Percentiles rank a stretch among this genome's conserved stretches.
Evolutionary conservation across 2,329 filamentous ascomycete species (phyloP).

Genomic region (Sarocladiaceae sp.): DNA sequence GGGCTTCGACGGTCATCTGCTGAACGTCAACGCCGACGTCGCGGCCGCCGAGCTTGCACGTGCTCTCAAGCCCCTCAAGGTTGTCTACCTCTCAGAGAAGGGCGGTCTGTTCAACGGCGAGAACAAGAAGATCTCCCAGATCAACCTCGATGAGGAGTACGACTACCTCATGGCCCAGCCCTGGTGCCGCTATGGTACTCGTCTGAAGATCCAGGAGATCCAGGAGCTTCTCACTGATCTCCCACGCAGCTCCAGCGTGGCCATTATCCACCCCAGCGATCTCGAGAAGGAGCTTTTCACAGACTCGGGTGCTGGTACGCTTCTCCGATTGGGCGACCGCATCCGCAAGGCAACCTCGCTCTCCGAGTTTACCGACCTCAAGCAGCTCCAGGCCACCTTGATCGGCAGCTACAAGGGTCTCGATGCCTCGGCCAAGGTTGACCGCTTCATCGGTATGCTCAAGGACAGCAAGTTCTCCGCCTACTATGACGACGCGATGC

Average conservation of each 20-base stretch:
- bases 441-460: slow-evolving; percentile 77
- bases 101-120: slow-evolving; percentile 92
- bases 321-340: slow-evolving; percentile 89
- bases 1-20: slow-evolving; percentile 79
- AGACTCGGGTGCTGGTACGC: slow-evolving; percentile 86
- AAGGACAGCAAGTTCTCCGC: slow-evolving; percentile 76
- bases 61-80: slow-evolving; percentile 86
- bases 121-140: slow-evolving; percentile 89
- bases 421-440: slow-evolving; percentile 76
- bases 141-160: slow-evolving; percentile 96
- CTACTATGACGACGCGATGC: slow-evolving; percentile 92
- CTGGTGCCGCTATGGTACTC: slow-evolving; percentile 70
- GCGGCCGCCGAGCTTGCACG: slow-evolving; percentile 89
- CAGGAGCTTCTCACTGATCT: slow-evolving; percentile 86
- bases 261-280: slow-evolving; percentile 94
- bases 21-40: slow-evolving; percentile 98
- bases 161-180: slow-evolving; percentile 86
- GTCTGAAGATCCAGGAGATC: slow-evolving; percentile 96
- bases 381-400: slow-evolving; percentile 74
- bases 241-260: slow-evolving; percentile 87
- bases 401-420: slow-evolving; percentile 66
- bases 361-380: slow-evolving; percentile 67
- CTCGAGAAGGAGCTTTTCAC: slow-evolving; percentile 96
- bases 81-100: slow-evolving; percentile 98
- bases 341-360: slow-evolving; percentile 67